Conservation (phyloP, 345 rosid species). For the Eucalyptus cladocalyx region DNA sequence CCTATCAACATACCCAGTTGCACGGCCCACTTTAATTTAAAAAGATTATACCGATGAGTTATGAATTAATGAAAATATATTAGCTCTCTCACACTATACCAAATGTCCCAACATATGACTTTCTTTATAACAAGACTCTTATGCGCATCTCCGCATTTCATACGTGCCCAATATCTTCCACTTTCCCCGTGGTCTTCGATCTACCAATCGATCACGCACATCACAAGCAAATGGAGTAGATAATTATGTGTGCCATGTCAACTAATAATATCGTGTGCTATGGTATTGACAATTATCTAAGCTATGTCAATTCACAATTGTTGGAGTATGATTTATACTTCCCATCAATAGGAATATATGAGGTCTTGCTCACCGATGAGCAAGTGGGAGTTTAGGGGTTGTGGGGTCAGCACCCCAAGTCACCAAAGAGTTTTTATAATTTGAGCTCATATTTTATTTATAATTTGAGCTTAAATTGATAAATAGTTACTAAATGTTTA, state of each 20-base stretch:
- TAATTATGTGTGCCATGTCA: neutral
- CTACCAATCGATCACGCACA: rapidly evolving
- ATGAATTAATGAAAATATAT: too few relatives aligned
- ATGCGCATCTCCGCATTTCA: rapidly evolving
- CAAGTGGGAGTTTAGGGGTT: too few relatives aligned
- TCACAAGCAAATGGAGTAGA: neutral
- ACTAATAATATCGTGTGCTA: neutral
- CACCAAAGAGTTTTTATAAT: too few relatives aligned
- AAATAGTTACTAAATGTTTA: too few relatives aligned
- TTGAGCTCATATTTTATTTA: too few relatives aligned
- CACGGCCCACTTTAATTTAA: rapidly evolving
- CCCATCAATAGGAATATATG: too few relatives aligned
- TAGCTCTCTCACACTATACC: rapidly evolving
- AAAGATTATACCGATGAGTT: rapidly evolving
- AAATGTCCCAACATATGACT: too few relatives aligned
- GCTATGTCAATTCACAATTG: neutral
- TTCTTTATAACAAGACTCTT: neutral
- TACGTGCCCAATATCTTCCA: neutral
- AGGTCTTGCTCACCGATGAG: rapidly evolving
- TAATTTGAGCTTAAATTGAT: rapidly evolving
- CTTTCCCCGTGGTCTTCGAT: neutral
- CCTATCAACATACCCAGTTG: neutral
- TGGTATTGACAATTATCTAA: neutral
- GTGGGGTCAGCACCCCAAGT: too few relatives aligned
- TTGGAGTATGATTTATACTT: too few relatives aligned